These are phyloP conservation scores for Fusarium decemcellulare DNA, from an alignment of 2,329 filamentous ascomycete genomes.

Conservation along the genomic window DNA sequence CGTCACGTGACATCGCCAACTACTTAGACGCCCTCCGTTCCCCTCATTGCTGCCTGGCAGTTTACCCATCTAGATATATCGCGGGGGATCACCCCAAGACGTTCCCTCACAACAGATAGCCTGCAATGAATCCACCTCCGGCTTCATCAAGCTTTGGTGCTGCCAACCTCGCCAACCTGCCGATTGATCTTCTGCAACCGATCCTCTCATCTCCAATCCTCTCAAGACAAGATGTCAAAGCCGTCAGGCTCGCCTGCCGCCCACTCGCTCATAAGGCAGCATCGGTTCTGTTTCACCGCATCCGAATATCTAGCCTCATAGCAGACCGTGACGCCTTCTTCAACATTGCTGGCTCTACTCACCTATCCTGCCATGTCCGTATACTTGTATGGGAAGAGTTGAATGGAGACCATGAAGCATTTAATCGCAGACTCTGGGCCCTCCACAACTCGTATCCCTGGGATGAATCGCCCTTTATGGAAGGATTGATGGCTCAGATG, in stretches of 20 bases:
- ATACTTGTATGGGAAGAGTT: slow-evolving; percentile 25
- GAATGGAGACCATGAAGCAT: neutral
- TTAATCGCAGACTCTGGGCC: neutral
- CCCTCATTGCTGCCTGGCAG: no score
- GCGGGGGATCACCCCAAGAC: no score
- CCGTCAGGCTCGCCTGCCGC: slow-evolving; percentile 8
- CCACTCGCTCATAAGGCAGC: neutral
- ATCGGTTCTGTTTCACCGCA: slow-evolving; percentile 2
- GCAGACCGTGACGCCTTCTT: slow-evolving; percentile 9
- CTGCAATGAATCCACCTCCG: neutral
- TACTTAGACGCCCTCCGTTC: no score
- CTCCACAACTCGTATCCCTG: neutral
- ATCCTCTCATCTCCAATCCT: neutral
- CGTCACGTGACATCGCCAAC: no score
- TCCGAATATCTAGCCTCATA: slow-evolving; percentile 5
- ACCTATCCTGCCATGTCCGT: neutral
- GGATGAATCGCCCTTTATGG: neutral
- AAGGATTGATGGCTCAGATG: neutral
- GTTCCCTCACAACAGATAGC: neutral
- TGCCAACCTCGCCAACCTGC: neutral
- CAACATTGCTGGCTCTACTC: neutral
- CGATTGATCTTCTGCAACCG: neutral
- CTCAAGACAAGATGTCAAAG: slow-evolving; percentile 11
- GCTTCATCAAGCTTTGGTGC: neutral
- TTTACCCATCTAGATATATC: no score